Percentiles rank a stretch among this genome's conserved stretches.
Evolutionary conservation across 1,139 yeast genomes (phyloP).

Genomic region (Candida sojae): DNA sequence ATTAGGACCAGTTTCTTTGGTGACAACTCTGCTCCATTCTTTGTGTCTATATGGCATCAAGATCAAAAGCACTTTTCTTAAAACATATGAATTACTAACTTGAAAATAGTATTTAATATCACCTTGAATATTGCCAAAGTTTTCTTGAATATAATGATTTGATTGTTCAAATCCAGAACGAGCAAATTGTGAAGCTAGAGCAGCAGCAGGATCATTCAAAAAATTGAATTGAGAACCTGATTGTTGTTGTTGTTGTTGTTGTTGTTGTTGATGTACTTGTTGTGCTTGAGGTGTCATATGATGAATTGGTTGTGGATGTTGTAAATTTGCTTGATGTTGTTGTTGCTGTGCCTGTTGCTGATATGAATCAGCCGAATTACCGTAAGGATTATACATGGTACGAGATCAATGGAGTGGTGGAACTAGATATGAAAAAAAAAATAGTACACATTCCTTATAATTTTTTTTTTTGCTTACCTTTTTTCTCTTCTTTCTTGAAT

Average conservation of each 20-base stretch:
- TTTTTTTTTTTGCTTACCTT: background rate
- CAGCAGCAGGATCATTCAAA: slow-evolving; percentile 78
- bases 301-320: slow-evolving; percentile 21
- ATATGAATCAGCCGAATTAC: slow-evolving; percentile 22
- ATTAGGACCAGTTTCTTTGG: slow-evolving; percentile 40
- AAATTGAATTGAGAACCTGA: slow-evolving; percentile 26
- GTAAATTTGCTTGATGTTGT: slow-evolving; percentile 21
- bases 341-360: slow-evolving; percentile 13
- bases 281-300: slow-evolving; percentile 24
- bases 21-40: slow-evolving; percentile 69
- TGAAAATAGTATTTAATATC: slow-evolving; percentile 78
- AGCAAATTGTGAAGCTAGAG: slow-evolving; percentile 88
- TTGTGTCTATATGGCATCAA: slow-evolving; percentile 85
- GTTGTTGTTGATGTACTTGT: slow-evolving; percentile 28
- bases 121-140: slow-evolving; percentile 55
- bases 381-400: slow-evolving; percentile 52
- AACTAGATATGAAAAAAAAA: background rate
- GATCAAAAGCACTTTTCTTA: slow-evolving; percentile 69
- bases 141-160: slow-evolving; percentile 74
- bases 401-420: no score
- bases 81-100: slow-evolving; percentile 86
- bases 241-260: slow-evolving; percentile 28
- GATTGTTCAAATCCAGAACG: slow-evolving; percentile 74
- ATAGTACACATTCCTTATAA: background rate
- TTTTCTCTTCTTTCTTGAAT: background rate